Conservation (phyloP, 176 grass and related monocot species). For the Ampelocalamus luodianensis region DNA sequence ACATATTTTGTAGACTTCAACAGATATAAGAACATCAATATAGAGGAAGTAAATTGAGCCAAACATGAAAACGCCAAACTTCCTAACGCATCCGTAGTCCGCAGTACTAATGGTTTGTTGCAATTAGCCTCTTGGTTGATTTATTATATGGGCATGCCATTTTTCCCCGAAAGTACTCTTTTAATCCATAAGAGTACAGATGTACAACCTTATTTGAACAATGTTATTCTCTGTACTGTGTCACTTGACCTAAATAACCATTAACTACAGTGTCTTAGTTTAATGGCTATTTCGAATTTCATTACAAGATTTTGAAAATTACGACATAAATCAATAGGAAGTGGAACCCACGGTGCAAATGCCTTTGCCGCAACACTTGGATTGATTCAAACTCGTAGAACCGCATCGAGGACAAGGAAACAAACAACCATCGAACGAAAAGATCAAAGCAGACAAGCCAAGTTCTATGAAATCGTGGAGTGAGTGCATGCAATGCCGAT, state of each 20-base stretch:
- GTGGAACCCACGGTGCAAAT: slow-evolving; percentile 70
- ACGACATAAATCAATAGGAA: background rate
- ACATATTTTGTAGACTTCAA: too few relatives aligned
- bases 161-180: background rate
- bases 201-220: background rate
- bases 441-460: background rate
- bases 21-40: too few relatives aligned
- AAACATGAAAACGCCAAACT: background rate
- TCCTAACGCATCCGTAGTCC: background rate
- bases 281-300: background rate
- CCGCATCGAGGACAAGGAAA: slow-evolving; percentile 28
- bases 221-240: background rate
- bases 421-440: background rate
- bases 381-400: slow-evolving; percentile 75
- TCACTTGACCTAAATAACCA: background rate
- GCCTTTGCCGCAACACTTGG: slow-evolving; percentile 77
- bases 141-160: background rate
- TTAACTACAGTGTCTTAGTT: background rate
- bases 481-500: background rate
- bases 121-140: background rate
- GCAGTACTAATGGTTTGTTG: background rate
- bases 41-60: background rate
- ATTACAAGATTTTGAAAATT: background rate
- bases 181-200: background rate
- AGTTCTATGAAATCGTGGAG: background rate